phyloP scores from a whole-genome alignment of 306 rosid species.

The Vigna angularis region DNA sequence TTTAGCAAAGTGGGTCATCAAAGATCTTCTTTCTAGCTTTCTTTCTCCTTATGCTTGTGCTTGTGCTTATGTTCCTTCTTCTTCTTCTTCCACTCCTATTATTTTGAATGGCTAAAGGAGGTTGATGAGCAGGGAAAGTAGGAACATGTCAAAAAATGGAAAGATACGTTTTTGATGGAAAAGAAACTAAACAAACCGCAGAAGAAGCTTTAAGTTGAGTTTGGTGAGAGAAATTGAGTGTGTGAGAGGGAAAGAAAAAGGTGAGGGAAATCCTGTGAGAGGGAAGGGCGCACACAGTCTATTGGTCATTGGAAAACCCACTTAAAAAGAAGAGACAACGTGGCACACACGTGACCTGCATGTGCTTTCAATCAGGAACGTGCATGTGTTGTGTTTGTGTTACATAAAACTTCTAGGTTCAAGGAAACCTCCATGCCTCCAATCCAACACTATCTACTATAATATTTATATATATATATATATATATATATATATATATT shows the following conservation, averaged over 20 bases:
- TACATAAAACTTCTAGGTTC: constrained; percentile 27
- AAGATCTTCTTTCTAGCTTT: constrained; percentile 53
- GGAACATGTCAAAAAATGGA: constrained; percentile 48
- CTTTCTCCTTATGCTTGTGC: not conserved
- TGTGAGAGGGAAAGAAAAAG: constrained; percentile 49
- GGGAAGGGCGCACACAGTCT: constrained; percentile 24
- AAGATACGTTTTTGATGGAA: constrained; percentile 43
- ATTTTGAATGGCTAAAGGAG: constrained; percentile 60
- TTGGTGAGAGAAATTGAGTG: constrained; percentile 16
- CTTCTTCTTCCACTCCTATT: constrained; percentile 3
- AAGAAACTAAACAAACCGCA: constrained; percentile 3
- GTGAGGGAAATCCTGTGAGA: constrained; percentile 22
- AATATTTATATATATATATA: no score
- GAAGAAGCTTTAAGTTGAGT: constrained; percentile 24
- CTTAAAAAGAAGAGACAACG: constrained; percentile 53
- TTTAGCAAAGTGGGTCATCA: constrained; percentile 66
- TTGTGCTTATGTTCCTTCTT: not conserved
- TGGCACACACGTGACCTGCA: constrained; percentile 64
- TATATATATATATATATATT: no score
- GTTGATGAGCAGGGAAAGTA: constrained; percentile 49
- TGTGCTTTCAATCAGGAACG: constrained; percentile 56
- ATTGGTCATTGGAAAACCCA: constrained; percentile 17
- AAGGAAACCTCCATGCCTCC: constrained; percentile 37
- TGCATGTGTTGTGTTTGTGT: constrained; percentile 58
- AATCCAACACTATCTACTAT: no score